Evolutionary conservation across 768 basidiomycete genomes (phyloP).

Genomic region (Agrocybe praecox): DNA sequence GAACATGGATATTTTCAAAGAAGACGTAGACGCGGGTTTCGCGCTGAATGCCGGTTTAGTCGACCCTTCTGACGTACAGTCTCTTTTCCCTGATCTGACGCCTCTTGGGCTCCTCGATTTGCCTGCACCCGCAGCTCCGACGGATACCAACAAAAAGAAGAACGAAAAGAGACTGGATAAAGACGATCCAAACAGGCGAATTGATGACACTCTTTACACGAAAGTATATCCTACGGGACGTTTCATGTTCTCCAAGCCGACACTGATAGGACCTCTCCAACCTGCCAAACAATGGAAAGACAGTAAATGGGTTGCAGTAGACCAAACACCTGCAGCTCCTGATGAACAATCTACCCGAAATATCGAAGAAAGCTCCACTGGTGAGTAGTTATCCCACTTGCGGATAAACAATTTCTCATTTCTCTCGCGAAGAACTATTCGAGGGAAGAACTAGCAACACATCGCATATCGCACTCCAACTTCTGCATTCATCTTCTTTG

Average conservation of each 20-base stretch:
- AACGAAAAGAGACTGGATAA: constrained; percentile 62
- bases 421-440: constrained; percentile 39
- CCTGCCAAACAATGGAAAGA: constrained; percentile 77
- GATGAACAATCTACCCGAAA: constrained; percentile 43
- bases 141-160: constrained; percentile 45
- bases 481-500: constrained; percentile 35
- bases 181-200: constrained; percentile 73
- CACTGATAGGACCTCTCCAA: constrained; percentile 81
- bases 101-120: constrained; percentile 59
- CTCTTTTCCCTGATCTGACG: constrained; percentile 87
- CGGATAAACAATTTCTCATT: background rate
- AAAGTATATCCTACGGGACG: constrained; percentile 75
- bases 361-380: constrained; percentile 51
- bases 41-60: constrained; percentile 19
- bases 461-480: constrained; percentile 30
- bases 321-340: constrained; percentile 53
- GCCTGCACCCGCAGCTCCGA: constrained; percentile 28
- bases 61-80: constrained; percentile 43
- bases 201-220: constrained; percentile 78
- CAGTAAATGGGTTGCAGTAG: constrained; percentile 64
- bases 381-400: constrained; percentile 33
- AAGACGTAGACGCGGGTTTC: constrained; percentile 13
- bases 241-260: constrained; percentile 83
- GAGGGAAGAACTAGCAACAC: constrained; percentile 26
- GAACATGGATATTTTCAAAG: constrained; percentile 41